Evolutionary conservation across 805 yeast genomes (phyloP).

Genomic region (Schizosaccharomyces octosporus): DNA sequence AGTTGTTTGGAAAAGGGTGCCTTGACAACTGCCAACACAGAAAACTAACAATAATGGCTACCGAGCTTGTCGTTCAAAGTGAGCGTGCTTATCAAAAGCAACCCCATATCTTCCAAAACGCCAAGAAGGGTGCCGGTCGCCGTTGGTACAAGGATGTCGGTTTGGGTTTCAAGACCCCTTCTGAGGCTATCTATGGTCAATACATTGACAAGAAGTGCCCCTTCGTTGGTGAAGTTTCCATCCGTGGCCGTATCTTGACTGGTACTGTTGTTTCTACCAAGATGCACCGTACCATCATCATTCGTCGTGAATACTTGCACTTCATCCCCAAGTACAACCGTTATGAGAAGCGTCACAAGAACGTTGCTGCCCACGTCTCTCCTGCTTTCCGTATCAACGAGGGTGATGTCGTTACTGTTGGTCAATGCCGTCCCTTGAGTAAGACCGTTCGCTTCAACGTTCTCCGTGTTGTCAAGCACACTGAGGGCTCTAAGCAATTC

Average conservation of each 20-base stretch:
- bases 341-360: constrained; percentile 99
- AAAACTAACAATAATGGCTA: constrained; percentile 38
- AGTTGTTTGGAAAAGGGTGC: neutral
- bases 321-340: constrained; percentile 99
- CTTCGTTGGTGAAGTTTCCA: constrained; percentile 85
- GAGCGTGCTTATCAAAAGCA: constrained; percentile 99
- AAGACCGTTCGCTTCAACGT: constrained; percentile 99
- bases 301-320: constrained; percentile 99
- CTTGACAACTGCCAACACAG: neutral
- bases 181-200: constrained; percentile 90
- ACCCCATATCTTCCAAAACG: constrained; percentile 99
- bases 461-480: constrained; percentile 74
- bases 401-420: constrained; percentile 97
- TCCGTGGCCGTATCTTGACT: constrained; percentile 97
- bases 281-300: constrained; percentile 99
- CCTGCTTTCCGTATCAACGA: constrained; percentile 99
- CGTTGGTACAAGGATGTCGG: constrained; percentile 99
- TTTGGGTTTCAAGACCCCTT: constrained; percentile 99
- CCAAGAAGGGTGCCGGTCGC: constrained; percentile 44
- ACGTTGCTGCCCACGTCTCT: constrained; percentile 97
- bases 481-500: constrained; percentile 72
- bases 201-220: constrained; percentile 99
- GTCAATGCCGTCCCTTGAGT: constrained; percentile 99
- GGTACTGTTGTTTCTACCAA: constrained; percentile 99
- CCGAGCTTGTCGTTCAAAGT: constrained; percentile 99